Conservation (phyloP, 2,329 filamentous ascomycete species). For the Microascus cirrosus region DNA sequence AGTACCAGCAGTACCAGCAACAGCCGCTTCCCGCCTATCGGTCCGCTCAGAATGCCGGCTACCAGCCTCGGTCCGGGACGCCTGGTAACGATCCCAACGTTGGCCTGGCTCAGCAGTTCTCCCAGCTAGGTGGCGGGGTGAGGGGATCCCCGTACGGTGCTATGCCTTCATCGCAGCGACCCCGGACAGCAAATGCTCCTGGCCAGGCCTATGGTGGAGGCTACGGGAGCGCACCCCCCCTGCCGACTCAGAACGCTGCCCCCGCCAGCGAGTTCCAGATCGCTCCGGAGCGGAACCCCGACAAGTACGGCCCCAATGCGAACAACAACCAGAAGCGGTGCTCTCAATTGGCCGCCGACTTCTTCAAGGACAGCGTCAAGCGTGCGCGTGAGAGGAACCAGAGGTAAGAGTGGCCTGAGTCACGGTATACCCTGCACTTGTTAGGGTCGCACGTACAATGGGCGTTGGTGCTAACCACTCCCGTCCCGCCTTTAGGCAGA, state of each 20-base stretch:
- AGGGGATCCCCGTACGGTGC: conserved; percentile 59
- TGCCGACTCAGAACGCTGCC: conserved; percentile 43
- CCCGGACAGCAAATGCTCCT: conserved; percentile 68
- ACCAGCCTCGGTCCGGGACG: conserved; percentile 43
- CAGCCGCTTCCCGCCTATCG: conserved; percentile 33
- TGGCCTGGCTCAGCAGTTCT: conserved; percentile 89
- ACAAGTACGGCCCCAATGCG: conserved; percentile 56
- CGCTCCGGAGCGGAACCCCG: conserved; percentile 77
- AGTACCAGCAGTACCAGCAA: conserved; percentile 34
- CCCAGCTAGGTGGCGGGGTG: conserved; percentile 67
- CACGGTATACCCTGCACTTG: background rate
- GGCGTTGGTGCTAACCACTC: background rate
- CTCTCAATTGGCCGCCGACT: conserved; percentile 65
- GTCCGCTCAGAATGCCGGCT: conserved; percentile 34
- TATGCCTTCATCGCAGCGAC: conserved; percentile 59
- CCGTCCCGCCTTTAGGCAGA: conserved; percentile 52
- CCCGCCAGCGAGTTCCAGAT: conserved; percentile 64
- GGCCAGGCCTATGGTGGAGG: conserved; percentile 52
- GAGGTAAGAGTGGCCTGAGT: conserved; percentile 42
- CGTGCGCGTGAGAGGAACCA: conserved; percentile 90
- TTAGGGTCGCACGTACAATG: background rate
- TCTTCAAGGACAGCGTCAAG: conserved; percentile 98
- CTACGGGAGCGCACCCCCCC: conserved; percentile 55
- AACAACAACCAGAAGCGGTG: conserved; percentile 64
- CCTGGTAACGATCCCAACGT: conserved; percentile 75